Conservation (phyloP, 768 basidiomycete genomes). For the Boletus huronensis region DNA sequence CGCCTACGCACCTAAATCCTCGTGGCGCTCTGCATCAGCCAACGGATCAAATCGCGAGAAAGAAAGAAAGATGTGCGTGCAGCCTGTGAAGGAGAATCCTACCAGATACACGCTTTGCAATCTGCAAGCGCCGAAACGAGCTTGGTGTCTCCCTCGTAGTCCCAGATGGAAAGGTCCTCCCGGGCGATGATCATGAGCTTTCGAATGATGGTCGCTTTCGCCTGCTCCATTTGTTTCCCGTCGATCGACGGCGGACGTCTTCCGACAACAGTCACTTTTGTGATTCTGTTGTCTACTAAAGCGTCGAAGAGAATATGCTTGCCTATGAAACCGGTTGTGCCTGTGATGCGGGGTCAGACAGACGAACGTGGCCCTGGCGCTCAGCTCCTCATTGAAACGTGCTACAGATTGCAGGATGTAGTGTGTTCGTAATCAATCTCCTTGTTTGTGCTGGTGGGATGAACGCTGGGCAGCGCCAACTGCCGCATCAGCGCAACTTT, state of each 20-base stretch:
- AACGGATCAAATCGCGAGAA: not conserved
- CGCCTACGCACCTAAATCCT: conserved; percentile 22
- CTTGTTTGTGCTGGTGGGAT: too few relatives aligned
- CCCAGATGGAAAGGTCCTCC: conserved; percentile 25
- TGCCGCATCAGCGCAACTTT: too few relatives aligned
- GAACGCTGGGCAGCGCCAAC: too few relatives aligned
- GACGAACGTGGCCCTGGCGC: not conserved
- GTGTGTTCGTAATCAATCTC: too few relatives aligned
- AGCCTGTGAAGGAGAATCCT: not conserved
- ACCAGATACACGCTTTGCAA: conserved; percentile 28
- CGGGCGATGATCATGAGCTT: conserved; percentile 24
- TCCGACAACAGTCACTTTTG: conserved; percentile 25
- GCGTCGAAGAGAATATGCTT: conserved; percentile 17
- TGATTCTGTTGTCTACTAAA: conserved; percentile 18
- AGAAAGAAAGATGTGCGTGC: not conserved
- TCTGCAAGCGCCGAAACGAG: conserved; percentile 21
- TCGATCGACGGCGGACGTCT: conserved; percentile 23
- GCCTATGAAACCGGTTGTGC: conserved; percentile 26
- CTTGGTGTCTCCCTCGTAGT: conserved; percentile 24
- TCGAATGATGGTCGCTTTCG: conserved; percentile 15
- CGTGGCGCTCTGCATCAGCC: not conserved
- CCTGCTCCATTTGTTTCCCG: conserved; percentile 12
- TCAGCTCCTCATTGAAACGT: too few relatives aligned
- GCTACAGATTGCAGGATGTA: too few relatives aligned
- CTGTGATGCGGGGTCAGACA: conserved; percentile 10